Conservation (phyloP, 805 yeast species). For the Candida sithepensis region DNA sequence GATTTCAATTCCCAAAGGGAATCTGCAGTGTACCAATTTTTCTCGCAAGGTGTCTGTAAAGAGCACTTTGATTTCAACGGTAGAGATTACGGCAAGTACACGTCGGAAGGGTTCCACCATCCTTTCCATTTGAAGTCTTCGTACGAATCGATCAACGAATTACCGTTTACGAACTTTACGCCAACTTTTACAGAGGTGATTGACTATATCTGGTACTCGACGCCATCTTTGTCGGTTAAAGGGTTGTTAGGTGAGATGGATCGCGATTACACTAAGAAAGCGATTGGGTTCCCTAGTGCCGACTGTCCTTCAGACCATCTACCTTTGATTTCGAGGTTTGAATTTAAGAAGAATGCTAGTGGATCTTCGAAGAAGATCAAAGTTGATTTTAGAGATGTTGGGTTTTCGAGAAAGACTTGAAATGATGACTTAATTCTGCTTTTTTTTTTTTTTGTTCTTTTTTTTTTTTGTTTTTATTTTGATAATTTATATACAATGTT, state of each 20-base stretch:
- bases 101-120: slow-evolving; percentile 85
- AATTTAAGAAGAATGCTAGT: slow-evolving; percentile 47
- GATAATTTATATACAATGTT: no score
- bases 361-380: slow-evolving; percentile 19
- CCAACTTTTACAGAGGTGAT: slow-evolving; percentile 91
- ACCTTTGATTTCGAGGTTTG: slow-evolving; percentile 78
- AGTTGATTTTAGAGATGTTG: slow-evolving; percentile 28
- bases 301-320: slow-evolving; percentile 94
- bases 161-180: slow-evolving; percentile 91
- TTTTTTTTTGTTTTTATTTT: neutral
- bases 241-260: slow-evolving; percentile 87
- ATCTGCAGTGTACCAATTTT: slow-evolving; percentile 89
- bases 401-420: slow-evolving; percentile 28
- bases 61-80: slow-evolving; percentile 80
- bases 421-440: no score
- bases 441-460: neutral
- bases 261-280: slow-evolving; percentile 65
- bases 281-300: slow-evolving; percentile 91
- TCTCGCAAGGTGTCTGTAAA: slow-evolving; percentile 76
- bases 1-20: slow-evolving; percentile 87
- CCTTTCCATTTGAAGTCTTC: slow-evolving; percentile 79
- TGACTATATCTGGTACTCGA: slow-evolving; percentile 94
- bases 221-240: slow-evolving; percentile 72
- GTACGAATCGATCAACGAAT: slow-evolving; percentile 78
- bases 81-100: slow-evolving; percentile 85